Percentiles rank a stretch among this genome's conserved stretches.
phyloP scores from a whole-genome alignment of 2,329 filamentous ascomycete species.

The Ophiobolus disseminans region DNA sequence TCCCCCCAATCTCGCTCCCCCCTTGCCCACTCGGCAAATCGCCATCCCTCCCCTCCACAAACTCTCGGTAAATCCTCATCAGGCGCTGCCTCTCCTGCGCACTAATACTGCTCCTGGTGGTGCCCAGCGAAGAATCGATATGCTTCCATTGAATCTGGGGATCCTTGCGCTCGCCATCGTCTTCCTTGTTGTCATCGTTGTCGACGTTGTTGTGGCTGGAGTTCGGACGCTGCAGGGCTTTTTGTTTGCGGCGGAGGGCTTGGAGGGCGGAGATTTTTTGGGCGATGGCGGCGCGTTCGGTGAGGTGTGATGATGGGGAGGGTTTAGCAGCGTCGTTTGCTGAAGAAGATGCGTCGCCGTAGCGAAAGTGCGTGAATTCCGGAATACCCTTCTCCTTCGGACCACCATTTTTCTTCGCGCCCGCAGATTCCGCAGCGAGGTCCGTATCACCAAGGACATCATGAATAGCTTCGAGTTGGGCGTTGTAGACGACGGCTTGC shows the following conservation, averaged over 20 bases:
- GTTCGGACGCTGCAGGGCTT: constrained; percentile 50
- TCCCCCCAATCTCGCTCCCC: constrained; percentile 87
- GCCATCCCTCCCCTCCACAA: constrained; percentile 88
- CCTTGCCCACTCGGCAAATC: constrained; percentile 95
- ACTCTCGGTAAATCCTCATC: constrained; percentile 86
- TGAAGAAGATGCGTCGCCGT: constrained; percentile 63
- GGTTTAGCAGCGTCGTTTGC: constrained; percentile 38
- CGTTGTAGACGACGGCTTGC: constrained; percentile 94
- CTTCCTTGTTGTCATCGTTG: constrained; percentile 15
- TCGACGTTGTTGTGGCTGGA: constrained; percentile 25
- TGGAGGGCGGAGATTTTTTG: constrained; percentile 85
- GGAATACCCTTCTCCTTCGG: constrained; percentile 37
- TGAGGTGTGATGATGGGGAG: constrained; percentile 64
- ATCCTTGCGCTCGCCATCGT: constrained; percentile 60
- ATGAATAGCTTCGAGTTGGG: constrained; percentile 95
- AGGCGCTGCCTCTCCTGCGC: constrained; percentile 76
- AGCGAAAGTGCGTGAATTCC: constrained; percentile 73
- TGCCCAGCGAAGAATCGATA: constrained; percentile 76
- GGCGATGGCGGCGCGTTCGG: constrained; percentile 78
- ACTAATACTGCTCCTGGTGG: constrained; percentile 83
- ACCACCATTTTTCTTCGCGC: constrained; percentile 38
- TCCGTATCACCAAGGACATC: constrained; percentile 75
- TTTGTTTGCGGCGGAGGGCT: constrained; percentile 69
- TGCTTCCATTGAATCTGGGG: constrained; percentile 87
- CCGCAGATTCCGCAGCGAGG: constrained; percentile 37